phyloP scores from a whole-genome alignment of 1,284 basidiomycete species.

The Pseudozyma thailandica region DNA sequence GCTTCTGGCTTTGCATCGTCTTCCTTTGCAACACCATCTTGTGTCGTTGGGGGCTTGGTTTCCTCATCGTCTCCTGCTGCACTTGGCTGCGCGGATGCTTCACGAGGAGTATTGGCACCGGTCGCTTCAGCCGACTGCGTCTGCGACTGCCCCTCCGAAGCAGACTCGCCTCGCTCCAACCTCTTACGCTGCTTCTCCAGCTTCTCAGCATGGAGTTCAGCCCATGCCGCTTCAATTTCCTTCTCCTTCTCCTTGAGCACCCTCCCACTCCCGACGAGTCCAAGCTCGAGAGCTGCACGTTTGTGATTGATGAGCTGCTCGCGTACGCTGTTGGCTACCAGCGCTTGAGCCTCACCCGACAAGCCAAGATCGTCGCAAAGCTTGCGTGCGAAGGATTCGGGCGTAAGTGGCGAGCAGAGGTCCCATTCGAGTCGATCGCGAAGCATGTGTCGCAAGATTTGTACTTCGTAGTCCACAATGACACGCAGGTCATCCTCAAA shows the following conservation, averaged over 20 bases:
- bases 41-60: background rate
- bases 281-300: slow-evolving; percentile 91
- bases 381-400: slow-evolving; percentile 82
- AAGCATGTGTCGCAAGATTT: slow-evolving; percentile 89
- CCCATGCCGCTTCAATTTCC: slow-evolving; percentile 48
- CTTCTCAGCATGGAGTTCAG: slow-evolving; percentile 69
- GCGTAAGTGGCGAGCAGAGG: slow-evolving; percentile 87
- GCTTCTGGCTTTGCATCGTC: background rate
- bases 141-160: slow-evolving; percentile 11
- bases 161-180: slow-evolving; percentile 19
- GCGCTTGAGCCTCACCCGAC: slow-evolving; percentile 83
- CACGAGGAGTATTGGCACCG: slow-evolving; percentile 1
- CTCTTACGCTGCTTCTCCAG: slow-evolving; percentile 34
- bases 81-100: slow-evolving; percentile 31
- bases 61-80: slow-evolving; percentile 7
- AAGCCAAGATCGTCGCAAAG: slow-evolving; percentile 89
- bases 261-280: slow-evolving; percentile 75
- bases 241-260: slow-evolving; percentile 50
- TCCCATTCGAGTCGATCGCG: slow-evolving; percentile 99
- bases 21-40: background rate
- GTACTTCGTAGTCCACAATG: slow-evolving; percentile 81
- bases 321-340: slow-evolving; percentile 91
- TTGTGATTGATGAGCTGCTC: slow-evolving; percentile 93
- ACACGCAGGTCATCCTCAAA: slow-evolving; percentile 64
- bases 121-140: slow-evolving; percentile 22